These are phyloP conservation scores for Sarcomyxa edulis DNA, from an alignment of 768 basidiomycete genomes.

Conservation along the genomic window DNA sequence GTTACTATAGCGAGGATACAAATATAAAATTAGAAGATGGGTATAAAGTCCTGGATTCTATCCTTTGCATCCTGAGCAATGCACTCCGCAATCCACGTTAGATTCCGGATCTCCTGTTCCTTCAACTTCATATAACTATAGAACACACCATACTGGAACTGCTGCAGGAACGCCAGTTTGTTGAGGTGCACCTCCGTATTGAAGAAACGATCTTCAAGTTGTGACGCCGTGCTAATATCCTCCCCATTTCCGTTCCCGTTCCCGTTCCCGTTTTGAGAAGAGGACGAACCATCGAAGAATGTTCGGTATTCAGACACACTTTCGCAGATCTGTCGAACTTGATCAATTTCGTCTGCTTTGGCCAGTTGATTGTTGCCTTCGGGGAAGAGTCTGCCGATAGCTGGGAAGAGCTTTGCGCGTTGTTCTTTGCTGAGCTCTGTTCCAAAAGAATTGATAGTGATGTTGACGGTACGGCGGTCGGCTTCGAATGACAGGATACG, in stretches of 20 bases:
- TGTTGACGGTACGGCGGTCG: conserved; percentile 94
- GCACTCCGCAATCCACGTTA: conserved; percentile 96
- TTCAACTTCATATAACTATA: conserved; percentile 90
- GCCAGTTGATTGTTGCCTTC: conserved; percentile 94
- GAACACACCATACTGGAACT: conserved; percentile 94
- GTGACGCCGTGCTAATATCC: conserved; percentile 47
- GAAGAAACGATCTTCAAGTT: conserved; percentile 94
- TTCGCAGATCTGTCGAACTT: conserved; percentile 85
- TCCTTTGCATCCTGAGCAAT: conserved; percentile 96
- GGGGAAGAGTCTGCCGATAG: conserved; percentile 90
- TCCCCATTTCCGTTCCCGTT: conserved; percentile 35
- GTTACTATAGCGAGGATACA: too few relatives aligned
- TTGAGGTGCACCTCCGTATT: conserved; percentile 88
- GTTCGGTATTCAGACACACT: conserved; percentile 83
- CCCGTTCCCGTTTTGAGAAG: conserved; percentile 22
- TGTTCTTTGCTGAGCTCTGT: conserved; percentile 95
- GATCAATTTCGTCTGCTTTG: conserved; percentile 91
- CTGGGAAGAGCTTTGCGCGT: conserved; percentile 89
- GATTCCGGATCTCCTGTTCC: conserved; percentile 84
- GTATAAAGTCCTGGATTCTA: conserved; percentile 93
- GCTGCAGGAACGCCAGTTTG: conserved; percentile 91
- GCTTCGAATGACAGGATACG: conserved; percentile 93
- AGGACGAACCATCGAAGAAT: conserved; percentile 70
- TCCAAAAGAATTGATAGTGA: conserved; percentile 98
- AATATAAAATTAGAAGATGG: conserved; percentile 82